Percentiles rank a stretch among this genome's conserved stretches.
These are phyloP conservation scores for Sarcodon sp. DNA, from an alignment of 768 basidiomycete genomes.

Conservation along the genomic window DNA sequence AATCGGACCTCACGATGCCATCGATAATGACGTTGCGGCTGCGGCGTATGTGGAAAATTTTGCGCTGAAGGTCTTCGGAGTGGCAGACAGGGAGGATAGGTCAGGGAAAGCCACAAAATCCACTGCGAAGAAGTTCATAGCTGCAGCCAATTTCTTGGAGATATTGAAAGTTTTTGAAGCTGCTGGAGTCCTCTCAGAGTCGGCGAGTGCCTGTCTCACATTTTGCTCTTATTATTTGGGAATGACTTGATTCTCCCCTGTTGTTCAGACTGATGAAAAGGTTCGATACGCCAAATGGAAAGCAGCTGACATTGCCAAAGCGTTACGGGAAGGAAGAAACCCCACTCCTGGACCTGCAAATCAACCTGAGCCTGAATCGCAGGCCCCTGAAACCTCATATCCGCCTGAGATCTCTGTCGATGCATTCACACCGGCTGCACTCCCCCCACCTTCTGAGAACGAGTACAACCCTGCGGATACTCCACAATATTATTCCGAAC, in stretches of 20 bases:
- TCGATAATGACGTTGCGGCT: conserved; percentile 72
- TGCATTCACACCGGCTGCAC: too few species aligned
- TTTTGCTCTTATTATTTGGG: conserved; percentile 2
- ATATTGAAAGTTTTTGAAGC: conserved; percentile 57
- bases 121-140: conserved; percentile 91
- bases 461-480: too few species aligned
- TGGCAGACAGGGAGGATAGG: conserved; percentile 88
- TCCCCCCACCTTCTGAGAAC: too few species aligned
- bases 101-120: conserved; percentile 62
- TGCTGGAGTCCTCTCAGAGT: conserved; percentile 44
- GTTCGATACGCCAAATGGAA: conserved; percentile 96
- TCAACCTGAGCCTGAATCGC: conserved; percentile 16
- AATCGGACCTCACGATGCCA: conserved; percentile 63
- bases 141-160: conserved; percentile 91
- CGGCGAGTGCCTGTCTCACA: conserved; percentile 30
- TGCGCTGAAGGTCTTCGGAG: conserved; percentile 76
- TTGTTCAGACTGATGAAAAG: conserved; percentile 68
- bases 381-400: not conserved
- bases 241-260: not conserved
- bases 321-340: conserved; percentile 83
- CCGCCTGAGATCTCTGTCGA: too few species aligned
- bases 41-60: conserved; percentile 93
- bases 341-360: conserved; percentile 73
- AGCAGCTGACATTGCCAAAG: conserved; percentile 89
- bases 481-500: too few species aligned